Evolutionary conservation across 495 filamentous ascomycete species (phyloP).

Genomic region (Annulohypoxylon bovei): DNA sequence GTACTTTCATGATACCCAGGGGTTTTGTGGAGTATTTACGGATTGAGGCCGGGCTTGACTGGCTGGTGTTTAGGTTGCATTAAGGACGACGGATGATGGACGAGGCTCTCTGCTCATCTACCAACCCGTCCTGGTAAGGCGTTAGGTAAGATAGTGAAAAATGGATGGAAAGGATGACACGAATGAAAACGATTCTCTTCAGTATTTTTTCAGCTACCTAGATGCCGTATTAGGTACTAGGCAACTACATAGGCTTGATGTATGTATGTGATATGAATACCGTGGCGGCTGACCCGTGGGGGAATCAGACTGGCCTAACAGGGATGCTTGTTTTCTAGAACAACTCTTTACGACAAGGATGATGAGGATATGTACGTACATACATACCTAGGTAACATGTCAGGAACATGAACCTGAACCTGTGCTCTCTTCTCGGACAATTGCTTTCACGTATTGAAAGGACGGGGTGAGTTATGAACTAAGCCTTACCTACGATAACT

Average conservation of each 20-base stretch:
- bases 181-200: neutral
- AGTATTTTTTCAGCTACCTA: constrained; percentile 17
- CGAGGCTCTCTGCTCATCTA: constrained; percentile 1
- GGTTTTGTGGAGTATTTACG: neutral
- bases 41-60: constrained; percentile 4
- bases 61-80: constrained; percentile 36
- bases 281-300: constrained; percentile 14
- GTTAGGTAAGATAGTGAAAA: neutral
- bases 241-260: neutral
- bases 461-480: neutral
- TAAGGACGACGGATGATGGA: neutral
- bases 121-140: constrained; percentile 10
- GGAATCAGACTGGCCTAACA: neutral
- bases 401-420: neutral
- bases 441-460: neutral
- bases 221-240: neutral
- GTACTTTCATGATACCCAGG: constrained; percentile 34
- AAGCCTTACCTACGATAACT: constrained; percentile 3
- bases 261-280: neutral
- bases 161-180: constrained; percentile 1
- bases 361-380: neutral
- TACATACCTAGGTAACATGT: neutral
- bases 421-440: neutral
- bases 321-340: constrained; percentile 28
- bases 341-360: constrained; percentile 13